Evolutionary conservation across 129 eudicot species (phyloP), one percentile per base, ranked within the genome.

Genomic region (Mikania micrantha): DNA sequence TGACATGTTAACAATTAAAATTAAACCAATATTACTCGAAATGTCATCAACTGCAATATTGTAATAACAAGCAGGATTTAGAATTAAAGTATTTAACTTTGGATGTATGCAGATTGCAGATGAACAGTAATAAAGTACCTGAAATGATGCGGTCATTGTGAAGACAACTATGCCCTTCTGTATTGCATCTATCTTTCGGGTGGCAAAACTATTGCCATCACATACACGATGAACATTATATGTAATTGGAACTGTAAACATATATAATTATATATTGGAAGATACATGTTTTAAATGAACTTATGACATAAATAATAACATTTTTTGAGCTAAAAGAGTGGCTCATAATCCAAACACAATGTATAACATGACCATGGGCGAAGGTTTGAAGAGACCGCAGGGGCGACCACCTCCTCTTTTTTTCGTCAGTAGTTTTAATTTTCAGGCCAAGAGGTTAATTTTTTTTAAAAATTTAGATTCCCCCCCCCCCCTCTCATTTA

Each of bases 151-250:
- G 66, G 85, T 60, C 81, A 94, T 66, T 29, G 90, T 85, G 87
- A 94, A 94, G 13, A 94, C 90, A 17, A 90, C 80, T 40, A 66
- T 87, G 25, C 97, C 97, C 71, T 86, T 94, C 47, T 94, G 99
- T 52, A 87, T 78, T 41, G 99, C 99, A 32, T 90, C 97, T 74
- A 94, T 85, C 75, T 72, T 83, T 83, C 99, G 82, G 65, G 93
- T 90, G 50, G 97, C 95, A 73, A 94, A 94, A 79, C 90, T 94
- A 28, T 83, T 94, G 40, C 99, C 99, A 90, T 90, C 99, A 28
- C 95, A 90, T 24, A 90, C 81, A 56, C 95, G 95, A 53, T 85
- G 87, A 69, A 94, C 97, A 76, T 87, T 77, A 74, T 94, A 94
- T 76, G 87, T 78, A 64, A 94, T 87, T 59, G 99, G 99, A 64